Base-by-base conservation (phyloP, 176 grass and related monocot species). In the Triticum timopheevii region DNA sequence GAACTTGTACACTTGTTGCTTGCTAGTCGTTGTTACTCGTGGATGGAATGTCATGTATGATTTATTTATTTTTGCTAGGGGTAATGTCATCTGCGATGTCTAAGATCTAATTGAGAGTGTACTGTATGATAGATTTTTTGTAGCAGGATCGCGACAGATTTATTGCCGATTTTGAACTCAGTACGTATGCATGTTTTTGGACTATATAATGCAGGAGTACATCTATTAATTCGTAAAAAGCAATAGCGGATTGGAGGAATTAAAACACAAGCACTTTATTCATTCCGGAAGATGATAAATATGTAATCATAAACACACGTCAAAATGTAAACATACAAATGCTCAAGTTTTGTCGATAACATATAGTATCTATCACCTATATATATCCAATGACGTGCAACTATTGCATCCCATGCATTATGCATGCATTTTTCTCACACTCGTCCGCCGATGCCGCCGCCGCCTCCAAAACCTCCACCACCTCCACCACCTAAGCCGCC, bases 191-290 rank as follows among this genome's bases (percentile, higher is more conserved):
- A 49, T 49, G 47, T 16, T 49, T 49, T 49, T 49, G 13, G 50
- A 54, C 5, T 54, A 54, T 52, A 52, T 54, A 19, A 19, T 17
- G 49, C 49, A 52, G 44, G 13, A 49, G 1, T 6, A 19, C 4
- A 28, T 30, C 54, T 20, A 58, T 22, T 58, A 7, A 22, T 8
- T 8, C 7, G 7, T 22, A 58, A 22, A 58, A 22, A 58, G 54
- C 7, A 58, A 22, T 2, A 58, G 54, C 0, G 19, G 19, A 22
- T 1, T 8, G 2, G 6, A 58, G 1, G 7, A 58, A 58, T 3
- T 19, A 58, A 22, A 20, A 52, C 2, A 47, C 7, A 76, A 47
- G 22, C 8, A 86, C 13, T 73, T 87, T 75, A 80, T 87, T 91
- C 20, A 7, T 80, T 80, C 39, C 10, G 0, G 0, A 84, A 90